Evolutionary conservation across 345 rosid genomes (phyloP).

Genomic region (Populus deltoides): DNA sequence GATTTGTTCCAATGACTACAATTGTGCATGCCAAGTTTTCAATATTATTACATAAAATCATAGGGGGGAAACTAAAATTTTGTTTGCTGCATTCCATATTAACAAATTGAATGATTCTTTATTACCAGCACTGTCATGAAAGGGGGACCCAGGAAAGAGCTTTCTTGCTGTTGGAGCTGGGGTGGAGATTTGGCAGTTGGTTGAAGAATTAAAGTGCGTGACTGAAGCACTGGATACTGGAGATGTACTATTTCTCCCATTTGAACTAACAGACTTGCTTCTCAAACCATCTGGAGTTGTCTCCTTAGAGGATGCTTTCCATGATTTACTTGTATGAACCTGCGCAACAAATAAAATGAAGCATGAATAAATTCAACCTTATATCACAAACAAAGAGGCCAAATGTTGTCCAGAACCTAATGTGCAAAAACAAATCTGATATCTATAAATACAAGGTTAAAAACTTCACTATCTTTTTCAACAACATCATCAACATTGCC

Average conservation of each 20-base stretch:
- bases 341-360: conserved; percentile 22
- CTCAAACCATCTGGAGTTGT: conserved; percentile 45
- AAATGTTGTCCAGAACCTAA: neutral
- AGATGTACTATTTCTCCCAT: conserved; percentile 47
- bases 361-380: neutral
- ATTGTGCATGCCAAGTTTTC: neutral
- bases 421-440: neutral
- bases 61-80: neutral
- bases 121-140: conserved; percentile 38
- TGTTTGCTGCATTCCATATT: neutral
- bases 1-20: neutral
- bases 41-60: neutral
- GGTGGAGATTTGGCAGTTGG: conserved; percentile 30
- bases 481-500: neutral
- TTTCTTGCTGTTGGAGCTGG: conserved; percentile 41
- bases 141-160: conserved; percentile 50
- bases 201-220: conserved; percentile 32
- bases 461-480: neutral
- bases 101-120: conserved; percentile 14
- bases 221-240: conserved; percentile 32
- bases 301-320: conserved; percentile 42
- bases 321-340: conserved; percentile 46
- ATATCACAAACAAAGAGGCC: neutral
- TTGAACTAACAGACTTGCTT: conserved; percentile 54
- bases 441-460: neutral